Evolutionary conservation across 1,284 basidiomycete species (phyloP), one percentile per base, ranked within the genome.

Genomic region (Irpex rosettiformis): DNA sequence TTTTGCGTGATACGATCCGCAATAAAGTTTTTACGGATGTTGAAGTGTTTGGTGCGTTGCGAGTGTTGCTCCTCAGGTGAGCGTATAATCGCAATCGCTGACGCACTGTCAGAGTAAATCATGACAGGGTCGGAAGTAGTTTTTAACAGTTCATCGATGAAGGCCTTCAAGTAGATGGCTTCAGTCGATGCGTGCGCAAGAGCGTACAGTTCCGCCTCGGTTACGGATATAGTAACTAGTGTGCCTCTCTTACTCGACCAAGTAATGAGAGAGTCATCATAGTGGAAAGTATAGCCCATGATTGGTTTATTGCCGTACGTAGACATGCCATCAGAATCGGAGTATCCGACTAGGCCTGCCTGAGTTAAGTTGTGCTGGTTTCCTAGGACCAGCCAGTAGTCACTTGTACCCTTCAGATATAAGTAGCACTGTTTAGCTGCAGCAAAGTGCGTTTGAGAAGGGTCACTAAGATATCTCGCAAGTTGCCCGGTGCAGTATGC

Each of bases 41-140:
- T 68, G n/a, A 79, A 68, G 59, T 79, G 77, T 62, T 77, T 77
- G 54, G 72, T 66, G 1, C 65, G 62, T 0, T 65, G 56, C 58
- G 71, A 67, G 42, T 62, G 62, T 37, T 37, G 33, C 33, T 37
- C 33, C 6, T 37, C 33, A 16, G 33, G 33, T 37, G 33, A 37
- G 33, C 33, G 6, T 7, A 37, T 16, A 37, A 37, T 37, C 7
- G 33, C 33, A 37, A 37, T 37, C 6, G 33, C 16, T 37, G 33
- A 37, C 16, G 33, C 33, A 37, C 33, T 37, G 33, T 37, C 33
- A 37, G 33, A 7, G 16, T 37, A 37, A 6, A 37, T 37, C 16
- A 7, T 37, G 33, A 37, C 33, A 37, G 33, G 33, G 16, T 37
- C 33, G 7, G 16, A 7, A 37, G 33, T 37, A 37, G 16, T 7